A percentile compares a stretch with the other conserved stretches of the same genome.
Evolutionary conservation across 805 yeast genomes (phyloP).

Genomic region (Nakazawaea molendinolei): DNA sequence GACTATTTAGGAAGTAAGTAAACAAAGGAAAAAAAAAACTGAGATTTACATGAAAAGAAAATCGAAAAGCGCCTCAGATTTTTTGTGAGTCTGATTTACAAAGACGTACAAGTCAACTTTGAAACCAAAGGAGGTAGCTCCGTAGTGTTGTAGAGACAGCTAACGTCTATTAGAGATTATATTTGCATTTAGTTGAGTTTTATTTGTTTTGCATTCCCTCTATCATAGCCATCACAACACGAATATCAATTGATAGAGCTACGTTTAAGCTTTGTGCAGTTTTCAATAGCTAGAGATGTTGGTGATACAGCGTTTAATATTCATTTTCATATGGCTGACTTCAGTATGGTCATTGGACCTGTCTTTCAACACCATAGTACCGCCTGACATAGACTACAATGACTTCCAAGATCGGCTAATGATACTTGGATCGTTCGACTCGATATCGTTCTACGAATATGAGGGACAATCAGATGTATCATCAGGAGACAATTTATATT

Average conservation of each 20-base stretch:
- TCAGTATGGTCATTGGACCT: neutral
- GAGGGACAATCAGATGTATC: slow-evolving; percentile 6
- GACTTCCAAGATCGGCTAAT: slow-evolving; percentile 7
- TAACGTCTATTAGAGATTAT: neutral
- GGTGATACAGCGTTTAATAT: too few species aligned
- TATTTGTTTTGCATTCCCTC: neutral
- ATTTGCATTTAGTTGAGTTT: neutral
- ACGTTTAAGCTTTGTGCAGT: too few species aligned
- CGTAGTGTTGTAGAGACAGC: too few species aligned
- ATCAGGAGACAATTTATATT: neutral
- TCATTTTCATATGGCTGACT: too few species aligned
- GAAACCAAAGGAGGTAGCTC: too few species aligned
- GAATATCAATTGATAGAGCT: too few species aligned
- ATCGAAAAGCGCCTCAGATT: neutral
- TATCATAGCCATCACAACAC: neutral
- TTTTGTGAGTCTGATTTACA: too few species aligned
- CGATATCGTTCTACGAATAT: slow-evolving; percentile 10
- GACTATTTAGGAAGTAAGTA: neutral
- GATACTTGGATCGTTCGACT: slow-evolving; percentile 9
- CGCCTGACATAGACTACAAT: slow-evolving; percentile 7
- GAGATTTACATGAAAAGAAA: neutral
- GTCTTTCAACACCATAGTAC: neutral
- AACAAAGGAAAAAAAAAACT: neutral
- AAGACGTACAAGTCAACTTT: too few species aligned
- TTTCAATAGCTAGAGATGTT: too few species aligned